phyloP scores from a whole-genome alignment of 176 grass and related monocot genomes.

The Alopecurus myosuroides region DNA sequence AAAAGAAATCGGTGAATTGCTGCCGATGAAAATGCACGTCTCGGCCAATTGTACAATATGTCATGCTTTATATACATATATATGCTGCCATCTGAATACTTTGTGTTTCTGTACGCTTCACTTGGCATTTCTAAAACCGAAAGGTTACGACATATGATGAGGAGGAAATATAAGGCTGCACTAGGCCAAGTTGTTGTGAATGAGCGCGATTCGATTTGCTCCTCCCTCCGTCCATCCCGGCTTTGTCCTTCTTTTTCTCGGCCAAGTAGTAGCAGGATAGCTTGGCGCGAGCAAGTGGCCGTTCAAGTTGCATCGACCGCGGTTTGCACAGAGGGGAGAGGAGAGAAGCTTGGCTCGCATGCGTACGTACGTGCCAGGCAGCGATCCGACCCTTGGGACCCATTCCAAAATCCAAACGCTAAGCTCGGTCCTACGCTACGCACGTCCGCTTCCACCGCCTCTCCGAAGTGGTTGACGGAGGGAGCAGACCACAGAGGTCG shows the following conservation, averaged over 20 bases:
- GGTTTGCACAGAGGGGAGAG: background rate
- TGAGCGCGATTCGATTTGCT: background rate
- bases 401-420: background rate
- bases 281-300: constrained; percentile 7
- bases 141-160: no score
- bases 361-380: background rate
- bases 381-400: background rate
- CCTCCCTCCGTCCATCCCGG: background rate
- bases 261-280: background rate
- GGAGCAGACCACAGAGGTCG: background rate
- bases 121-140: no score
- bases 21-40: no score
- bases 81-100: no score
- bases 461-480: background rate
- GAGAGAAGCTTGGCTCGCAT: background rate
- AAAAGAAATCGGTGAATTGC: no score
- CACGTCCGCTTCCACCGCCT: background rate
- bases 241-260: background rate
- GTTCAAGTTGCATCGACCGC: constrained; percentile 8
- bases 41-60: no score
- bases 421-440: background rate
- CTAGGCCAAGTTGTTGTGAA: no score
- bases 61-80: no score
- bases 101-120: no score
- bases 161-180: no score